Percentiles rank a stretch among this genome's conserved stretches.
Evolutionary conservation across 208 protist genomes (phyloP).

Genomic region (Acanthamoeba quina): DNA sequence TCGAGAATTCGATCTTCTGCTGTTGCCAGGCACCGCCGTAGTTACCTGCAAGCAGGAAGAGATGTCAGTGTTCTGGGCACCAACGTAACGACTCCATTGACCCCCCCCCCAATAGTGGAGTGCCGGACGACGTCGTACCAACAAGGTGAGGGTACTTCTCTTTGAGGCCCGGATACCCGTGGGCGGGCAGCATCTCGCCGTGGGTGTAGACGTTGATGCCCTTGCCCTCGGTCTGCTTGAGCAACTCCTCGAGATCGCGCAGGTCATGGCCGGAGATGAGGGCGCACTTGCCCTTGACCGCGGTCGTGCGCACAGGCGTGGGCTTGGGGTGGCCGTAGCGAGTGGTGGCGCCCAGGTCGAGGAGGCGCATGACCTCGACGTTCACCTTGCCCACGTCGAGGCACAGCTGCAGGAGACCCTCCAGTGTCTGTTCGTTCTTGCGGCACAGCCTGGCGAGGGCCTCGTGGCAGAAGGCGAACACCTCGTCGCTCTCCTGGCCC

Average conservation of each 20-base stretch:
- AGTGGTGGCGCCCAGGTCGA: constrained; percentile 80
- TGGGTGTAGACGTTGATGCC: constrained; percentile 94
- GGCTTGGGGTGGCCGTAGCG: constrained; percentile 85
- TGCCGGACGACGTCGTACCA: constrained; percentile 76
- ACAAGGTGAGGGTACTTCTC: constrained; percentile 85
- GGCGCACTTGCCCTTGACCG: constrained; percentile 87
- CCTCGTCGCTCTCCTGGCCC: constrained; percentile 58
- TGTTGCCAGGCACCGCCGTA: constrained; percentile 88
- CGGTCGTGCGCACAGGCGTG: constrained; percentile 74
- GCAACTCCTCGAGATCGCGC: constrained; percentile 85
- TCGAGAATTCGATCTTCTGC: constrained; percentile 90
- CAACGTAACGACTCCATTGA: too few species aligned
- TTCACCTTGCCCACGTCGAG: constrained; percentile 87
- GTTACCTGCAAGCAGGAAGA: constrained; percentile 7
- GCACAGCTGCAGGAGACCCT: constrained; percentile 76
- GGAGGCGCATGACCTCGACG: constrained; percentile 83
- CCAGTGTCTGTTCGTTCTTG: constrained; percentile 72
- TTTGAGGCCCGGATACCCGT: constrained; percentile 91
- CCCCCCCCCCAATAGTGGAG: constrained; percentile 82
- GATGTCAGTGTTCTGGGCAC: too few species aligned
- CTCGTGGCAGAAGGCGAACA: constrained; percentile 79
- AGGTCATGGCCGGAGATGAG: constrained; percentile 92
- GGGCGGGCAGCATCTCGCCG: constrained; percentile 93
- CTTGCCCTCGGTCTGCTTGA: constrained; percentile 85
- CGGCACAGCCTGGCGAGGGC: constrained; percentile 75